phyloP scores from a whole-genome alignment of 495 filamentous ascomycete species.

The Neurospora sp. region DNA sequence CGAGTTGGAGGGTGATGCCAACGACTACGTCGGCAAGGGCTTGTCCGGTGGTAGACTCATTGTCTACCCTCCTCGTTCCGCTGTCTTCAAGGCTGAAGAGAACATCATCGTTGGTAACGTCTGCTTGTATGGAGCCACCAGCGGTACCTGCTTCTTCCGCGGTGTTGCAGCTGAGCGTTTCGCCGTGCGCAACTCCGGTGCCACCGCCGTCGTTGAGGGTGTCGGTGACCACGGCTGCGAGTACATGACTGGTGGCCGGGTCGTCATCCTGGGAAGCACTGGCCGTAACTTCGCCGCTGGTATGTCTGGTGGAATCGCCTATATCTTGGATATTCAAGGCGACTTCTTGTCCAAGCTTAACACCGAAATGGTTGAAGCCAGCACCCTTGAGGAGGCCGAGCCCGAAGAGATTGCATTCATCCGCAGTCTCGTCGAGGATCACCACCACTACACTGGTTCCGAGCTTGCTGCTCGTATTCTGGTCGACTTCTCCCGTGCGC shows the following conservation, averaged over 20 bases:
- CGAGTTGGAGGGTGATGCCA: conserved; percentile 94
- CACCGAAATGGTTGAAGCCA: conserved; percentile 95
- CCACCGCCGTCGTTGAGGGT: conserved; percentile 93
- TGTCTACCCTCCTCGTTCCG: conserved; percentile 87
- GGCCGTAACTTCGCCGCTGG: conserved; percentile 99
- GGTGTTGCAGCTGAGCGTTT: conserved; percentile 96
- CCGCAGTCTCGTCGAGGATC: conserved; percentile 90
- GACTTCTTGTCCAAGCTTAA: conserved; percentile 96
- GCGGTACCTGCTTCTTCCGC: conserved; percentile 93
- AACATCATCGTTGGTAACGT: conserved; percentile 96
- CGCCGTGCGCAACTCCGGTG: conserved; percentile 95
- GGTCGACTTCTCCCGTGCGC: conserved; percentile 91
- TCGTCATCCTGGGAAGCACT: conserved; percentile 79
- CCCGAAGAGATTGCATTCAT: conserved; percentile 88
- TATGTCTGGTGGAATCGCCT: conserved; percentile 99
- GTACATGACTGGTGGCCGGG: conserved; percentile 98
- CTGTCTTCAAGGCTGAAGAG: conserved; percentile 95
- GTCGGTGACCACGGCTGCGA: conserved; percentile 97
- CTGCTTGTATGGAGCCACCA: conserved; percentile 93
- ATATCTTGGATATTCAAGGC: conserved; percentile 83
- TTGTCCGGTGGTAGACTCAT: conserved; percentile 92
- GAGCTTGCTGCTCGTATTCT: conserved; percentile 92
- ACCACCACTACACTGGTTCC: conserved; percentile 98
- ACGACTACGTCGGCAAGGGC: conserved; percentile 98
- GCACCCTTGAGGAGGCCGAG: conserved; percentile 59